phyloP scores from a whole-genome alignment of 2,329 filamentous ascomycete species.

The Sporothrix mexicana region DNA sequence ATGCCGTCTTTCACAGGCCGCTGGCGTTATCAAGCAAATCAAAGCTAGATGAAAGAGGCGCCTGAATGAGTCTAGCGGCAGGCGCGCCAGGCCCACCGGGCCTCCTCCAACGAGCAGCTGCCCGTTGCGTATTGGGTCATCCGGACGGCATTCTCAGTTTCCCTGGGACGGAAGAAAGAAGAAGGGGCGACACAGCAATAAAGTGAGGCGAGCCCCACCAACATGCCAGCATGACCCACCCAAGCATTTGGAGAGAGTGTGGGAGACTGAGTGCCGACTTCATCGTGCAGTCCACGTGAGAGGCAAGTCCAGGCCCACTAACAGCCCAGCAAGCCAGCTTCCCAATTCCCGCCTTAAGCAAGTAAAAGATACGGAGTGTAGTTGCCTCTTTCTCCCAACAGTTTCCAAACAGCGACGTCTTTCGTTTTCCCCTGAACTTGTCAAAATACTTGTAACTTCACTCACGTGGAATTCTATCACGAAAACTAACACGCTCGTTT shows the following conservation, averaged over 20 bases:
- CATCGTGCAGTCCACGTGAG: conserved; percentile 30
- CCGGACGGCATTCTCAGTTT: conserved; percentile 12
- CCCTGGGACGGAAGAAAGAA: neutral
- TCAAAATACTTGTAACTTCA: too few relatives aligned
- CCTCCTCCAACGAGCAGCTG: neutral
- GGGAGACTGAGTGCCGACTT: neutral
- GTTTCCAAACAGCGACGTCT: neutral
- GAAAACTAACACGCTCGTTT: neutral
- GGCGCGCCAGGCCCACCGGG: neutral
- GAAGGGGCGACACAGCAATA: conserved; percentile 7
- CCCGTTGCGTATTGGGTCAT: neutral
- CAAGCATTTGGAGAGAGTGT: neutral
- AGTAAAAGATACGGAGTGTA: conserved; percentile 8
- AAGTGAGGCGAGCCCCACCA: conserved; percentile 17
- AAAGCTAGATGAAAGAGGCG: conserved; percentile 16
- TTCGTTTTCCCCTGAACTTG: neutral
- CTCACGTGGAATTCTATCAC: conserved; percentile 3
- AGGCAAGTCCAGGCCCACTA: conserved; percentile 1
- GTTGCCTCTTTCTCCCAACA: conserved; percentile 9
- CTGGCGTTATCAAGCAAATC: conserved; percentile 27
- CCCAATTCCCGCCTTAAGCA: conserved; percentile 13
- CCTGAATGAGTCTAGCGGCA: neutral
- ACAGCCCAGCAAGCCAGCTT: neutral
- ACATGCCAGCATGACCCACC: conserved; percentile 19
- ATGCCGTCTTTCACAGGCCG: conserved; percentile 27